Evolutionary conservation across 2,329 filamentous ascomycete species (phyloP), one percentile per base, ranked within the genome.

Genomic region (Proliferodiscus dingleyae): DNA sequence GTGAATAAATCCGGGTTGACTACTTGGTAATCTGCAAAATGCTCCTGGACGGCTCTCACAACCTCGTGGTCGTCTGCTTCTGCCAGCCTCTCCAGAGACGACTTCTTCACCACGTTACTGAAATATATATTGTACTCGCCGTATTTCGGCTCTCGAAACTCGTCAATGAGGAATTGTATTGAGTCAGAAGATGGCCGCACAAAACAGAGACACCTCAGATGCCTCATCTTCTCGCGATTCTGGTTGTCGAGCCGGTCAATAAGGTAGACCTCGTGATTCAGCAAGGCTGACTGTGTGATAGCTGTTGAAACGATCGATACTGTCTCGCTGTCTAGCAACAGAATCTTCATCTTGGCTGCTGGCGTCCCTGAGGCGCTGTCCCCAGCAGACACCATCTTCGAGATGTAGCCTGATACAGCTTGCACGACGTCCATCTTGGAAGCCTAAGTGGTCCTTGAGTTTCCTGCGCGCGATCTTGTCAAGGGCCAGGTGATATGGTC

Each of bases 31-130:
- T 98, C 93, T 51, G 91, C 89, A 66, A 97, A 98, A 64, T 95
- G 88, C 68, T 98, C 93, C 63, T 97, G 90, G 1, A 98, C 86
- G 10, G 81, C 75, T 63, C 90, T 94, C 54, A 98, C 91, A 28
- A 98, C 89, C 68, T 98, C 94, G 62, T 98, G 89, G 58, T 96
- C 90, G 64, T 98, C 93, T 21, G 93, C 90, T 72, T 98, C 94
- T 26, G 93, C 93, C 34, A 98, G 73, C 34, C 93, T 81, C 66
- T 98, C 93, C 19, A 98, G 74, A 0, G 91, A 87, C 2, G 93
- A 97, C 68, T 98, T 98, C 67, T 94, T 95, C 62, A 93, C 84
- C 48, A 98, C 86, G 65, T 98, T 98, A 73, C 89, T 97, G 67
- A 98, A 95, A 67, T 94, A 96, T 46, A 98, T 78, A 62, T 95